Conservation (phyloP, 495 filamentous ascomycete species). For the Letharia lupina region DNA sequence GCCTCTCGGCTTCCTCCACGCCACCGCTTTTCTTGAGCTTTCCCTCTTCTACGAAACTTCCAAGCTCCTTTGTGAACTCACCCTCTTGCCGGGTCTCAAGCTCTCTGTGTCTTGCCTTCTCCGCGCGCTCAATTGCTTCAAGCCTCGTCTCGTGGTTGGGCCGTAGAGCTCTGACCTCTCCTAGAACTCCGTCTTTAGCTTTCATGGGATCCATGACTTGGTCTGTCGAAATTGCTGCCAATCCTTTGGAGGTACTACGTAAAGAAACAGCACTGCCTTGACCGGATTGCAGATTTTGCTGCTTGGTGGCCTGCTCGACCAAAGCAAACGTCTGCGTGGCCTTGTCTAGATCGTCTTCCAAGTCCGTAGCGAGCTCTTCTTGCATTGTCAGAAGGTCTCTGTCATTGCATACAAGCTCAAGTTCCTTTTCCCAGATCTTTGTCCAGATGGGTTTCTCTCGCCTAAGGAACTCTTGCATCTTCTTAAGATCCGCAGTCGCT, state of each 20-base stretch:
- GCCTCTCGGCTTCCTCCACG: slow-evolving; percentile 84
- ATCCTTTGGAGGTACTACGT: slow-evolving; percentile 48
- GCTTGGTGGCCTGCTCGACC: slow-evolving; percentile 92
- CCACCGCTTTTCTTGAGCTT: slow-evolving; percentile 93
- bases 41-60: slow-evolving; percentile 80
- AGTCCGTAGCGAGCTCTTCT: slow-evolving; percentile 84
- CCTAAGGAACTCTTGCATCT: slow-evolving; percentile 86
- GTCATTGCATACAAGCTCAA: slow-evolving; percentile 89
- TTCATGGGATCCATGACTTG: slow-evolving; percentile 60
- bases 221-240: slow-evolving; percentile 55
- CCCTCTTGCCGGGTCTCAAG: slow-evolving; percentile 68
- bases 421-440: slow-evolving; percentile 96
- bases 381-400: slow-evolving; percentile 88
- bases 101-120: slow-evolving; percentile 80
- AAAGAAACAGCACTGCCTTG: slow-evolving; percentile 34
- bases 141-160: slow-evolving; percentile 89
- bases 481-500: slow-evolving; percentile 81
- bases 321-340: slow-evolving; percentile 84
- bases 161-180: slow-evolving; percentile 87
- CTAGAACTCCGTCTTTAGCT: slow-evolving; percentile 84
- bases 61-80: slow-evolving; percentile 82
- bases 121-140: slow-evolving; percentile 91
- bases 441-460: slow-evolving; percentile 93
- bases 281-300: slow-evolving; percentile 71
- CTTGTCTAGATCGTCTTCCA: slow-evolving; percentile 92